Evolutionary conservation across 306 rosid species (phyloP).

Genomic region (Sicyos edulis): DNA sequence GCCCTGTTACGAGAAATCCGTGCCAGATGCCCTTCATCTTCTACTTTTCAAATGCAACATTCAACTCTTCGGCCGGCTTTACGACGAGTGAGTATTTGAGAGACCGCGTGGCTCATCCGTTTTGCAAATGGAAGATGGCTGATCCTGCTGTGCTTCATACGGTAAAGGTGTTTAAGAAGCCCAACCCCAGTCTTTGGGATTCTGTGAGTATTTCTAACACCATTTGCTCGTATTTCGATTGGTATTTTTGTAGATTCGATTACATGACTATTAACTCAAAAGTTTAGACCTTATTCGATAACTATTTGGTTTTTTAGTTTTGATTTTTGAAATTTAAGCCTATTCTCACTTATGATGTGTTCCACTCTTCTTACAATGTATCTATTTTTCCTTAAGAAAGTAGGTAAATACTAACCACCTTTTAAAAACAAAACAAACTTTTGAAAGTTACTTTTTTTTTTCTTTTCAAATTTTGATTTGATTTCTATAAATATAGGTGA

Average conservation of each 20-base stretch:
- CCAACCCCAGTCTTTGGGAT: conserved; percentile 72
- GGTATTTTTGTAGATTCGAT: no score
- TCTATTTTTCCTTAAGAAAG: no score
- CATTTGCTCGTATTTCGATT: background rate
- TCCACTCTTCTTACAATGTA: no score
- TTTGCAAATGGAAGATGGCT: conserved; percentile 75
- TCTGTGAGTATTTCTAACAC: conserved; percentile 48
- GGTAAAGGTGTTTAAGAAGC: conserved; percentile 55
- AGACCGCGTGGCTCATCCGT: conserved; percentile 54
- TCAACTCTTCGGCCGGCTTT: conserved; percentile 33
- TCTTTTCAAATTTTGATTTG: no score
- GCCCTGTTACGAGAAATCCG: conserved; percentile 73
- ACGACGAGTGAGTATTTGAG: conserved; percentile 46
- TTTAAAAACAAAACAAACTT: no score
- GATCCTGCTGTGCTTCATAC: conserved; percentile 48
- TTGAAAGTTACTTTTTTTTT: no score
- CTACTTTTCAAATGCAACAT: conserved; percentile 48
- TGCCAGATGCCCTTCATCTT: conserved; percentile 90
- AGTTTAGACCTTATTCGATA: no score
- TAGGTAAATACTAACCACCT: no score
- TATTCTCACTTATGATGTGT: no score
- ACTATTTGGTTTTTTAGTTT: no score
- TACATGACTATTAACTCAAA: background rate
- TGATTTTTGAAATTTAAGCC: no score
- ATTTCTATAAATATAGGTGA: no score